Evolutionary conservation across 2,329 filamentous ascomycete species (phyloP).

Genomic region (Fusarium albosuccineum): DNA sequence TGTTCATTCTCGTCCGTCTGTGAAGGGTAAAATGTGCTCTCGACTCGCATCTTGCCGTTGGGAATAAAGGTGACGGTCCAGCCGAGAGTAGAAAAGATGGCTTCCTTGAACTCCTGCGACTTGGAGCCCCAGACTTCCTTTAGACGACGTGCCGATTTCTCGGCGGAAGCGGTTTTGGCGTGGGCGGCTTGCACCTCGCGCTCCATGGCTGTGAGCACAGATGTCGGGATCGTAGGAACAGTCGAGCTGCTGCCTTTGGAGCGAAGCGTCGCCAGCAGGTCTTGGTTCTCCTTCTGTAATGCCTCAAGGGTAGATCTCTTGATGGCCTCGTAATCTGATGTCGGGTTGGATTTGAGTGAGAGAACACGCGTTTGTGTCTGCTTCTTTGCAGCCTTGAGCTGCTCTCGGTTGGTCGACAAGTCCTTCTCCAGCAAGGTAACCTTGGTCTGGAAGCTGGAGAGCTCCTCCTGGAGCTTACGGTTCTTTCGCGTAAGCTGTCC

Average conservation of each 20-base stretch:
- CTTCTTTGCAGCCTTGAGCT: conserved; percentile 75
- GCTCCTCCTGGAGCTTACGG: conserved; percentile 83
- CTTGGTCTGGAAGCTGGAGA: conserved; percentile 77
- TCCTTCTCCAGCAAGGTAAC: conserved; percentile 81
- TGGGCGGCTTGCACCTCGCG: conserved; percentile 81
- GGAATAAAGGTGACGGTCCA: conserved; percentile 97
- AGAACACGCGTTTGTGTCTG: conserved; percentile 85
- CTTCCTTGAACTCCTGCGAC: conserved; percentile 93
- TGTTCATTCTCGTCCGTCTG: conserved; percentile 77
- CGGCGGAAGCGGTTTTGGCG: conserved; percentile 76
- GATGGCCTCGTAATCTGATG: conserved; percentile 84
- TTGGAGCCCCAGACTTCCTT: conserved; percentile 95
- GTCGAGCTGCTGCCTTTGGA: conserved; percentile 55
- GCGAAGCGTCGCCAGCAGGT: conserved; percentile 80
- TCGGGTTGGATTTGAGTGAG: conserved; percentile 91
- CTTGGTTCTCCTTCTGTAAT: conserved; percentile 85
- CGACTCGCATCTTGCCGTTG: conserved; percentile 96
- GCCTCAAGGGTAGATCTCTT: conserved; percentile 84
- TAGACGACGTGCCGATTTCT: conserved; percentile 86
- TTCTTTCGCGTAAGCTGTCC: conserved; percentile 90
- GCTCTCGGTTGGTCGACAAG: conserved; percentile 77
- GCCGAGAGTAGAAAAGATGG: conserved; percentile 89
- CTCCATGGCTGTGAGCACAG: conserved; percentile 80
- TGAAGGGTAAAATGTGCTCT: conserved; percentile 84
- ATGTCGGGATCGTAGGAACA: conserved; percentile 78